Base-by-base conservation (phyloP, 148 eudicot species). In the Rhododendron simsii region DNA sequence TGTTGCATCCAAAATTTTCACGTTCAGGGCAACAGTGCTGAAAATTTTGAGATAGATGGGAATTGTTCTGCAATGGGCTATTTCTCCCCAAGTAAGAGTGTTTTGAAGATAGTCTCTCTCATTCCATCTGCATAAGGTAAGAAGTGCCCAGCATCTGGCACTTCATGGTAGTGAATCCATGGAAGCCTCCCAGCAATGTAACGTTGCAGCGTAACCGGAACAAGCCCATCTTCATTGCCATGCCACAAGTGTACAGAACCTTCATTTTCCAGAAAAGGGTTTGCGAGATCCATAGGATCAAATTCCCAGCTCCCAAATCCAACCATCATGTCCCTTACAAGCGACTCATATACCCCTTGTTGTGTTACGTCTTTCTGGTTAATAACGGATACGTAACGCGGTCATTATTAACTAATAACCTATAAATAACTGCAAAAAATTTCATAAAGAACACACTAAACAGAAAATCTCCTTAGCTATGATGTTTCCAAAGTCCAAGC, bases 91-190 rank as follows among this genome's bases (percentile, higher is more conserved):
- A 74, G 83, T 2, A 90, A 51, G 16, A 91, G 87, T 67, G 89
- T 59, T 85, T 87, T 90, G 16, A 90, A 47, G 76, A 90, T 80
- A 10, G 92, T 82, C 82, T 92, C 89, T 48, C 80, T 75, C 87
- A 90, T 85, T 23, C 91, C 93, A 47, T 89, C 87, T 2, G 85
- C 85, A 71, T 23, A 83, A 9, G 88, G 88, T 82, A 90, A 90
- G 80, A 91, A 78, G 85, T 93, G 95, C 1, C 95, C 95, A 61
- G 55, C 91, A 20, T 88, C 88, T 28, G 86, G 35, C 28, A 91
- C n/a, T 86, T 93, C 95, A 83, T 90, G 93, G 82, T 93, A 93
- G 61, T 91, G 87, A 39, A 93, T 91, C 95, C 94, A 93, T 16
- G 93, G 92, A 79, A 91, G 88, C 80, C 26, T 91, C 30, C 86